Conservation (phyloP, 2,329 filamentous ascomycete genomes). For the Davidsoniella eucalypti region DNA sequence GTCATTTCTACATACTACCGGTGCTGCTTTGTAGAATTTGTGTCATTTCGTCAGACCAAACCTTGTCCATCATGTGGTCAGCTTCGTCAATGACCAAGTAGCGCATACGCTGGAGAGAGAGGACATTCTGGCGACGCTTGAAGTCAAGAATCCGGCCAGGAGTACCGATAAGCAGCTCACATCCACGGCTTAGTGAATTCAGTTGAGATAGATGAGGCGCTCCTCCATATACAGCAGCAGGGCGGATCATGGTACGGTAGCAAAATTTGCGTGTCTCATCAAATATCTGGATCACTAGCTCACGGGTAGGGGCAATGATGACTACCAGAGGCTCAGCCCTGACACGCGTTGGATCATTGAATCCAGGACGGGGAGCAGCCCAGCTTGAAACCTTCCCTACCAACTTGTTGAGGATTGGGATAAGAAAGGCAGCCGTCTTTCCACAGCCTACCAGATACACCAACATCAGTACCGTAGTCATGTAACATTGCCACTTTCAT, state of each 20-base stretch:
- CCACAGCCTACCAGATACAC: constrained; percentile 55
- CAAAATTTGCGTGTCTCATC: constrained; percentile 85
- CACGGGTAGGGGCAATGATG: constrained; percentile 71
- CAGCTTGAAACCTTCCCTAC: constrained; percentile 94
- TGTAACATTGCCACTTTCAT: background rate
- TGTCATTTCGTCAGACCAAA: constrained; percentile 63
- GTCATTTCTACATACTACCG: constrained; percentile 16
- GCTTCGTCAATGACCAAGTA: constrained; percentile 84
- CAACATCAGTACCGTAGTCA: constrained; percentile 7
- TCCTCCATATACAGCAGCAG: constrained; percentile 79
- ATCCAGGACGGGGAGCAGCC: constrained; percentile 58
- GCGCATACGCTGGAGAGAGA: constrained; percentile 61
- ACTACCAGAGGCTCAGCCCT: constrained; percentile 78
- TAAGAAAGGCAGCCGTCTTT: constrained; percentile 84
- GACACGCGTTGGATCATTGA: constrained; percentile 26
- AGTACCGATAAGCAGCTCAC: constrained; percentile 76
- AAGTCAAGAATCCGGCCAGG: constrained; percentile 78
- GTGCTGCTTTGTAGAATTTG: constrained; percentile 40
- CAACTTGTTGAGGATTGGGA: constrained; percentile 74
- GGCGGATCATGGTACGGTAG: constrained; percentile 87
- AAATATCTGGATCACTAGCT: constrained; percentile 88
- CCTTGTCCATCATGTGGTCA: constrained; percentile 70
- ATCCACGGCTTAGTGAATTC: constrained; percentile 61
- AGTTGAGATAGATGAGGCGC: constrained; percentile 54
- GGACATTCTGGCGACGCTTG: constrained; percentile 50